These are phyloP conservation scores for Aspergillus ellipticus DNA, from an alignment of 495 filamentous ascomycete species.

Conservation along the genomic window DNA sequence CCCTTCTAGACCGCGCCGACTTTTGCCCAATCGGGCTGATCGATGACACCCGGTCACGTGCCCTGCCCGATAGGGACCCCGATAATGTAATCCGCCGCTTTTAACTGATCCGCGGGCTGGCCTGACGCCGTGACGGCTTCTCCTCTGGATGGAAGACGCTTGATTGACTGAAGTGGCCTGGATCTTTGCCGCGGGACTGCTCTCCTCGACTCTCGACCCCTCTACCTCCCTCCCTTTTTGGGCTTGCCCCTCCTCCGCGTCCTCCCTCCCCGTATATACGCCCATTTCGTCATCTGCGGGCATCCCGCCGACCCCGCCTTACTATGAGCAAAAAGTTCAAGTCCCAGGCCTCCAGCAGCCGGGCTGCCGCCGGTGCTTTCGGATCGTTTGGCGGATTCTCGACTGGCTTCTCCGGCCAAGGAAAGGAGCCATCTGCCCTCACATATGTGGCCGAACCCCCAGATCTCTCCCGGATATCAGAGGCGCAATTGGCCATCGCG, in stretches of 20 bases:
- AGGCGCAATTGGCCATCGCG: slow-evolving; percentile 75
- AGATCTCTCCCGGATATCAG: slow-evolving; percentile 70
- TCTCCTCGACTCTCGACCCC: not conserved
- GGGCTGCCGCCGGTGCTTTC: slow-evolving; percentile 52
- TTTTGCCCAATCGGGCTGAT: slow-evolving; percentile 38
- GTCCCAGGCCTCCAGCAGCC: slow-evolving; percentile 68
- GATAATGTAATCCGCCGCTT: slow-evolving; percentile 10
- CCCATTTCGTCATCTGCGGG: slow-evolving; percentile 15
- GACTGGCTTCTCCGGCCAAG: slow-evolving; percentile 43
- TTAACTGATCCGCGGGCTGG: not conserved
- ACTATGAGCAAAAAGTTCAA: slow-evolving; percentile 68
- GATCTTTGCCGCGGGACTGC: not conserved
- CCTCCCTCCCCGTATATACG: slow-evolving; percentile 4
- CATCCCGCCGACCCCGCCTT: slow-evolving; percentile 41
- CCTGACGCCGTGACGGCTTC: too few relatives aligned
- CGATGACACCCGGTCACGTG: slow-evolving; percentile 43
- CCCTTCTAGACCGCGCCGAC: slow-evolving; percentile 15
- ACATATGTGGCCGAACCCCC: slow-evolving; percentile 86
- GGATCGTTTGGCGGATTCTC: slow-evolving; percentile 45
- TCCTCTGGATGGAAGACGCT: too few relatives aligned
- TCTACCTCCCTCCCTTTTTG: not conserved
- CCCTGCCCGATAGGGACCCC: slow-evolving; percentile 31
- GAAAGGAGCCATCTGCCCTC: slow-evolving; percentile 51
- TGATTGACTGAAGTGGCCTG: not conserved
- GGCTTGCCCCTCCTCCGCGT: not conserved